Evolutionary conservation across 2,329 filamentous ascomycete genomes (phyloP), one percentile per base, ranked within the genome.

Genomic region (Fusarium virguliforme): DNA sequence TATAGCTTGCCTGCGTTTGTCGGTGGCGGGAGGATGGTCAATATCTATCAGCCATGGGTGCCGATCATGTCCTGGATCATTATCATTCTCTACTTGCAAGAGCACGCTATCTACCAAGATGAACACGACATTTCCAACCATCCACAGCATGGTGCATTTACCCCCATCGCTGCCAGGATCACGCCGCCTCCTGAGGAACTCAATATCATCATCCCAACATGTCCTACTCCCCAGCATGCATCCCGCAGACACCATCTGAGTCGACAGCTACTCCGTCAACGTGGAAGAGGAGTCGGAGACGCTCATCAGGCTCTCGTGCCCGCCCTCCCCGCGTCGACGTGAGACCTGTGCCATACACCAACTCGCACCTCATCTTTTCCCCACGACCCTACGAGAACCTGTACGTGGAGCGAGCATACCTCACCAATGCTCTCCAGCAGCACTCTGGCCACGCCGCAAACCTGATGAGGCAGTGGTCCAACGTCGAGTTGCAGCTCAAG

Each of bases 361-460:
- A 64, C 18, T 55, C 60, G 10, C 73, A 64, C 28, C 61, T 69
- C 15, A 71, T 80, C 62, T 76, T 84, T 48, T 76, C 79, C 4
- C 82, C 81, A 2, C 80, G 84, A 2, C 74, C 83, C 0, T 80
- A 85, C 54, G 79, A 83, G 18, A 81, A 82, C 6, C 78, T 88
- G 4, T 80, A 83, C 59, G 75, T 77, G 4, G 87, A 90, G 70
- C 80, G 81, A 12, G 76, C 81, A 7, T 87, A 88, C 64, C 82
- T 89, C 18, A 62, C 81, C 2, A 65, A 76, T 18, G 77, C 75
- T 9, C 80, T 89, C 0, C 81, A 84, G 26, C 73, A 77, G 6
- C 83, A 86, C 57, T 82, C 82, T 37, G 48, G 64, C 6, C 79
- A 79, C 7, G 79, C 83, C 0, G 75, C 76, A 1, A 75, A 80